A percentile compares a stretch with the other conserved stretches of the same genome.
Conservation (phyloP, 2,329 filamentous ascomycete species). For the Rosellinia necatrix region DNA sequence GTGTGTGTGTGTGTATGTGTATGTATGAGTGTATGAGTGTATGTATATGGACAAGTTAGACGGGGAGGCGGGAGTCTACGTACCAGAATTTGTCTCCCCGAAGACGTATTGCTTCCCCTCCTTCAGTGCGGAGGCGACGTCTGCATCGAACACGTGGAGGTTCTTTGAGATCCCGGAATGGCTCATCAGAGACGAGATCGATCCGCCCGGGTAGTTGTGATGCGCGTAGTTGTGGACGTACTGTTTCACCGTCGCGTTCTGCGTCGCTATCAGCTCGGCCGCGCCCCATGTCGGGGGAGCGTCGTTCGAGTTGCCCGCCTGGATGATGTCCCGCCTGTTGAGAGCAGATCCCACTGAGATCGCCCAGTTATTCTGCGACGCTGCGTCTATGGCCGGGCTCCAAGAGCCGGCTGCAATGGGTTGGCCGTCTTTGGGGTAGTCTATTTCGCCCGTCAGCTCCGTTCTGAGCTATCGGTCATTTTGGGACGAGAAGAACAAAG, state of each 20-base stretch:
- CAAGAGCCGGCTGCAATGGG: conserved; percentile 46
- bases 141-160: conserved; percentile 45
- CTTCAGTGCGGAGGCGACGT: conserved; percentile 45
- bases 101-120: conserved; percentile 52
- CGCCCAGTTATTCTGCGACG: conserved; percentile 47
- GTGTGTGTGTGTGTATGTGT: no score
- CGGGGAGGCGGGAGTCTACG: neutral
- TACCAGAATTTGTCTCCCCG: conserved; percentile 56
- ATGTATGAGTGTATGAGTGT: no score
- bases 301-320: conserved; percentile 48
- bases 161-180: conserved; percentile 48
- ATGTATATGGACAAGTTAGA: no score
- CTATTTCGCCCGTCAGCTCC: conserved; percentile 31
- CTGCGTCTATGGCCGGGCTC: conserved; percentile 44
- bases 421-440: conserved; percentile 43
- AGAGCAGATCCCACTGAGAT: conserved; percentile 44
- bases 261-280: conserved; percentile 44
- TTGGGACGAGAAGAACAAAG: neutral
- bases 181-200: conserved; percentile 49
- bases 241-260: conserved; percentile 43
- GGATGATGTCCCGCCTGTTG: conserved; percentile 43
- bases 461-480: neutral
- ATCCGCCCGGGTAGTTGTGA: conserved; percentile 55
- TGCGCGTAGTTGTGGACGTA: conserved; percentile 50
- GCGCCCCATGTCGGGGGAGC: conserved; percentile 46